Conservation (phyloP, 2,329 filamentous ascomycete genomes). For the Trichoderma afroharzianum region DNA sequence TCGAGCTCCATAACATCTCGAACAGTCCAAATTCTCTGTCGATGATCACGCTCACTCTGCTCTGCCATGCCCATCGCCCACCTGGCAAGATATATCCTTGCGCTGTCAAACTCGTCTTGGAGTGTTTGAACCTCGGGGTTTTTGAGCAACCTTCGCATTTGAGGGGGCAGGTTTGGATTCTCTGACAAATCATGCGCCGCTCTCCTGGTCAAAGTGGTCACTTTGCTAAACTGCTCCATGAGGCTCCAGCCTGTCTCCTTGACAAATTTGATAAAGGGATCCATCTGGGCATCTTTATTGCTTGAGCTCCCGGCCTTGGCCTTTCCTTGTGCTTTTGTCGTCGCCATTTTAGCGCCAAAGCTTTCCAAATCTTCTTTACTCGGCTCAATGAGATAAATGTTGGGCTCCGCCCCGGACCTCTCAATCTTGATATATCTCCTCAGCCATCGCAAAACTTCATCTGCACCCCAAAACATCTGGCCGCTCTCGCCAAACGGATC, state of each 20-base stretch:
- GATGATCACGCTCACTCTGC: slow-evolving; percentile 84
- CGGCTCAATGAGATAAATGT: slow-evolving; percentile 87
- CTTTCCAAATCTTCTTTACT: slow-evolving; percentile 76
- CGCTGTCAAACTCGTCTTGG: slow-evolving; percentile 96
- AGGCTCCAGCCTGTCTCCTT: slow-evolving; percentile 97
- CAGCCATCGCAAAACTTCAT: slow-evolving; percentile 90
- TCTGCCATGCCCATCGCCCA: slow-evolving; percentile 99
- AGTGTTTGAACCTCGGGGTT: slow-evolving; percentile 94
- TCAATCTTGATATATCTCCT: slow-evolving; percentile 80
- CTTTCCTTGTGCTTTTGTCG: slow-evolving; percentile 25
- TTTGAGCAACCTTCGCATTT: slow-evolving; percentile 76
- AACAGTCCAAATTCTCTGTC: slow-evolving; percentile 87
- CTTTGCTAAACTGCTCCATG: slow-evolving; percentile 93
- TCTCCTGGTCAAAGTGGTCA: slow-evolving; percentile 89
- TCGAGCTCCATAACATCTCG: slow-evolving; percentile 91
- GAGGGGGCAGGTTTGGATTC: slow-evolving; percentile 85
- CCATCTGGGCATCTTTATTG: slow-evolving; percentile 69
- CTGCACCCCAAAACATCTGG: slow-evolving; percentile 94
- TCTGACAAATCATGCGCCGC: slow-evolving; percentile 91
- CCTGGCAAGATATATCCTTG: slow-evolving; percentile 85
- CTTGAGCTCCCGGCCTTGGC: slow-evolving; percentile 36
- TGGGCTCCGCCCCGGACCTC: slow-evolving; percentile 79
- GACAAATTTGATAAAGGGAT: slow-evolving; percentile 86
- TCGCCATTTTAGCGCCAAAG: slow-evolving; percentile 63
- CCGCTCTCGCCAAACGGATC: slow-evolving; percentile 85